Conservation (phyloP, 1,284 basidiomycete species). For the Sanghuangporus weigelae region DNA sequence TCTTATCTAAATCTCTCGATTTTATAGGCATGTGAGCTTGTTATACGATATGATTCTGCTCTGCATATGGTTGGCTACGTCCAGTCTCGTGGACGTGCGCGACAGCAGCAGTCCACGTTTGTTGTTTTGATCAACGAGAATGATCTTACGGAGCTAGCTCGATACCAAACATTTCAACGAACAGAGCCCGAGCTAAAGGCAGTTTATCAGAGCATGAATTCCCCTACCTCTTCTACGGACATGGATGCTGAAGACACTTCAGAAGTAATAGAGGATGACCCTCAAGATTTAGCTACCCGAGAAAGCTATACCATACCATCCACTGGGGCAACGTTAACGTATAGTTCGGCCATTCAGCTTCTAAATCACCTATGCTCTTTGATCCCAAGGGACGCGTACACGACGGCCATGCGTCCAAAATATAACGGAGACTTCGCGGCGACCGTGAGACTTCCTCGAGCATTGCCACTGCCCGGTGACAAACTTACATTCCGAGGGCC, state of each 20-base stretch:
- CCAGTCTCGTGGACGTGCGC: slow-evolving; percentile 79
- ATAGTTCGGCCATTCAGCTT: slow-evolving; percentile 63
- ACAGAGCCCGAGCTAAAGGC: slow-evolving; percentile 59
- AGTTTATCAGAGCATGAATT: slow-evolving; percentile 51
- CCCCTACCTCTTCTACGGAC: slow-evolving; percentile 7
- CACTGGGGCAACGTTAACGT: slow-evolving; percentile 73
- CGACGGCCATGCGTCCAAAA: slow-evolving; percentile 49
- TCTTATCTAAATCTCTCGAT: background rate
- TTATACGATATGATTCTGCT: slow-evolving; percentile 74
- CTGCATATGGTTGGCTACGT: slow-evolving; percentile 78
- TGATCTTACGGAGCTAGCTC: slow-evolving; percentile 44
- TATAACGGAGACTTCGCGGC: slow-evolving; percentile 57
- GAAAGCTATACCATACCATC: slow-evolving; percentile 67
- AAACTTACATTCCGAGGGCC: slow-evolving; percentile 55
- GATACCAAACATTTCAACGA: slow-evolving; percentile 52
- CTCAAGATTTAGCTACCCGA: slow-evolving; percentile 52
- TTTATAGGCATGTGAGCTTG: slow-evolving; percentile 71
- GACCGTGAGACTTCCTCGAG: slow-evolving; percentile 59
- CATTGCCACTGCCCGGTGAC: slow-evolving; percentile 53
- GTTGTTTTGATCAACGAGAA: slow-evolving; percentile 72
- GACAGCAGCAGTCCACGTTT: slow-evolving; percentile 69
- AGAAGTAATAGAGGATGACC: slow-evolving; percentile 40
- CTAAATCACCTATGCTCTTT: slow-evolving; percentile 70
- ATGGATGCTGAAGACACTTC: slow-evolving; percentile 39
- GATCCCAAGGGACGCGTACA: slow-evolving; percentile 68